Evolutionary conservation across 495 filamentous ascomycete genomes (phyloP).

Genomic region (Extremus antarcticus): DNA sequence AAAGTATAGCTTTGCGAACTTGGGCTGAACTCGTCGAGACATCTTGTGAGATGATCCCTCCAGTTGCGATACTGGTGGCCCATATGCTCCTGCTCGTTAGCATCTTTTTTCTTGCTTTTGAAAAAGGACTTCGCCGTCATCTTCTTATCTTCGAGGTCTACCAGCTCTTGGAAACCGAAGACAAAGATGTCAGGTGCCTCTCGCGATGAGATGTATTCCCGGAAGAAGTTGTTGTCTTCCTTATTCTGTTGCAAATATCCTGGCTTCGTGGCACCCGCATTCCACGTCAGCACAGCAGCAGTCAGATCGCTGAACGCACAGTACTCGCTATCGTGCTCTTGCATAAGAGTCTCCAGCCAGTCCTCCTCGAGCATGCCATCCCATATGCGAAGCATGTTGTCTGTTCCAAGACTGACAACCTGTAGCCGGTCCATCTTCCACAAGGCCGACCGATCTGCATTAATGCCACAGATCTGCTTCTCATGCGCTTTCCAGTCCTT

Average conservation of each 20-base stretch:
- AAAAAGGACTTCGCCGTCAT: conserved; percentile 68
- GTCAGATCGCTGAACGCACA: conserved; percentile 75
- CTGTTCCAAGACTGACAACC: conserved; percentile 78
- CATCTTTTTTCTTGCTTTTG: conserved; percentile 76
- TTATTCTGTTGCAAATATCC: conserved; percentile 60
- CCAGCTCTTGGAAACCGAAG: conserved; percentile 95
- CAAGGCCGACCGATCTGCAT: conserved; percentile 69
- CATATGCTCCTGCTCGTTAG: conserved; percentile 83
- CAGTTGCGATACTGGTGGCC: conserved; percentile 94
- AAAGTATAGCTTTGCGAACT: conserved; percentile 68
- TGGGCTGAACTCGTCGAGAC: conserved; percentile 74
- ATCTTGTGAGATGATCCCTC: conserved; percentile 74
- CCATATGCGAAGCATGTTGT: conserved; percentile 79
- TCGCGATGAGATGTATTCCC: conserved; percentile 33
- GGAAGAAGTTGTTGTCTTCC: conserved; percentile 62
- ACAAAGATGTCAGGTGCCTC: conserved; percentile 79
- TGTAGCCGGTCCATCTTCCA: conserved; percentile 79
- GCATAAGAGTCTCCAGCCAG: conserved; percentile 86
- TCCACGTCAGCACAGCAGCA: conserved; percentile 81
- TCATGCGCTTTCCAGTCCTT: conserved; percentile 93
- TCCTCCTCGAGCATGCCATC: conserved; percentile 90
- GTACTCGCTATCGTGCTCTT: conserved; percentile 64
- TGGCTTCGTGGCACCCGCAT: conserved; percentile 85
- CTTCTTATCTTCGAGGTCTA: conserved; percentile 93
- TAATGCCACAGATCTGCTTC: conserved; percentile 63